Conservation (phyloP, 768 basidiomycete genomes). For the Termitomyces sp. region DNA sequence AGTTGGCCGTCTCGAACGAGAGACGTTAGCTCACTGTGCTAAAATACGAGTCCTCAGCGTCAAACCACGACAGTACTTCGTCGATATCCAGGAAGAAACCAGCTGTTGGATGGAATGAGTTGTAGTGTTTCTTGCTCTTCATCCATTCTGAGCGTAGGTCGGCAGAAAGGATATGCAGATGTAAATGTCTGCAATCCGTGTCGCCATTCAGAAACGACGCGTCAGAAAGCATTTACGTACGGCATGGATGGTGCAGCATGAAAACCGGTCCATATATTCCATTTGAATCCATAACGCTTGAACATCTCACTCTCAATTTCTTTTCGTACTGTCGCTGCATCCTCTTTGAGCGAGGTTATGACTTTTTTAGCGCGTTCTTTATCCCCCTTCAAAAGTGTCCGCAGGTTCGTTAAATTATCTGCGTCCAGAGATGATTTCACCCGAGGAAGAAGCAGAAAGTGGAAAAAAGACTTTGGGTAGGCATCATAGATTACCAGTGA, state of each 20-base stretch:
- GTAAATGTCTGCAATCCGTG: slow-evolving; percentile 53
- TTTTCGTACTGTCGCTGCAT: slow-evolving; percentile 47
- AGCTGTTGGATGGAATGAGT: slow-evolving; percentile 79
- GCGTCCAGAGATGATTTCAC: slow-evolving; percentile 25
- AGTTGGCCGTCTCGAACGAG: background rate
- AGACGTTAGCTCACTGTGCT: slow-evolving; percentile 34
- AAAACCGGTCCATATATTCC: slow-evolving; percentile 78
- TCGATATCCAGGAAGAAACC: slow-evolving; percentile 80
- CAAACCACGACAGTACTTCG: slow-evolving; percentile 81
- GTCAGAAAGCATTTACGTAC: slow-evolving; percentile 38
- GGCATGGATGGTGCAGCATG: slow-evolving; percentile 84
- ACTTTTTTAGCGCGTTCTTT: slow-evolving; percentile 49
- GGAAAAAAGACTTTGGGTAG: slow-evolving; percentile 82
- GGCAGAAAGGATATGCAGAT: slow-evolving; percentile 80
- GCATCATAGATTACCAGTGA: slow-evolving; percentile 68
- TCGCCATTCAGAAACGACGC: background rate
- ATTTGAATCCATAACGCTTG: slow-evolving; percentile 64
- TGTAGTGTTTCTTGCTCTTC: slow-evolving; percentile 89
- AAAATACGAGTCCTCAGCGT: slow-evolving; percentile 53
- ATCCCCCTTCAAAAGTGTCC: slow-evolving; percentile 47
- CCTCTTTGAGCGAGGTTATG: slow-evolving; percentile 45
- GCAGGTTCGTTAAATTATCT: slow-evolving; percentile 46
- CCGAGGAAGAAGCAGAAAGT: slow-evolving; percentile 83
- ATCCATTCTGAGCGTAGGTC: slow-evolving; percentile 65
- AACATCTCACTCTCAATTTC: slow-evolving; percentile 80